Base-by-base conservation (phyloP, 2,329 filamentous ascomycete genomes). In the Sporothrix mexicana region DNA sequence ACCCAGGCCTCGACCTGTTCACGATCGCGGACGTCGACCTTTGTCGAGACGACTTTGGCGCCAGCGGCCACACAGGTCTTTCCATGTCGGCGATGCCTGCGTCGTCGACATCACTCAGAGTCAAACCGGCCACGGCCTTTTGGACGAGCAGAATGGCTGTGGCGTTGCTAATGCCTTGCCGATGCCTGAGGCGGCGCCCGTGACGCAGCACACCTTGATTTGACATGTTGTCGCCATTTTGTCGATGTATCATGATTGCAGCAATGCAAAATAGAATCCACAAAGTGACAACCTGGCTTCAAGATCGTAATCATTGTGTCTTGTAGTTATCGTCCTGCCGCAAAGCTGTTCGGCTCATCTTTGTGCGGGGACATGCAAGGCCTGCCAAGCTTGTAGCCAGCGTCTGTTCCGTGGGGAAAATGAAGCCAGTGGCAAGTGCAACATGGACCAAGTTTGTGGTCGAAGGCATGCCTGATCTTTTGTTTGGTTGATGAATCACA, bases 141-240 rank as follows among this genome's bases (percentile, higher is more conserved):
- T 57, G 55, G 55, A 23, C 55, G 2, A 57, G 23, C 55, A 57
- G 55, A 12, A 57, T 57, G 23, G 55, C 55, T 4, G 55, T 57
- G 12, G 55, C 55, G 4, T 57, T 57, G 55, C 55, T 23, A 4
- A 78, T 66, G 3, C 55, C 13, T 57, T 57, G 55, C 55, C 55
- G 10, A 78, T 66, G 3, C 78, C 78, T 17, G 75, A 79, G 49
- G 69, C 74, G 10, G 71, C 23, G 12, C 77, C 74, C 0, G 70
- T 71, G 15, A 71, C 70, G 15, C 45, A 20, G 70, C 55, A 64
- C 23, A 57, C 55, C 55, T 57, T 57, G 55, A 30, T 57, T 15
- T 57, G 10, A 23, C 30, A 57, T 57, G 55, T 57, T 30, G 55
- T 30, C 20, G 55, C 23, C 55, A 57, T 57, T 3, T 30, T 30